These are phyloP conservation scores for Bryoglossum gracile DNA, from an alignment of 495 filamentous ascomycete species.

Conservation along the genomic window DNA sequence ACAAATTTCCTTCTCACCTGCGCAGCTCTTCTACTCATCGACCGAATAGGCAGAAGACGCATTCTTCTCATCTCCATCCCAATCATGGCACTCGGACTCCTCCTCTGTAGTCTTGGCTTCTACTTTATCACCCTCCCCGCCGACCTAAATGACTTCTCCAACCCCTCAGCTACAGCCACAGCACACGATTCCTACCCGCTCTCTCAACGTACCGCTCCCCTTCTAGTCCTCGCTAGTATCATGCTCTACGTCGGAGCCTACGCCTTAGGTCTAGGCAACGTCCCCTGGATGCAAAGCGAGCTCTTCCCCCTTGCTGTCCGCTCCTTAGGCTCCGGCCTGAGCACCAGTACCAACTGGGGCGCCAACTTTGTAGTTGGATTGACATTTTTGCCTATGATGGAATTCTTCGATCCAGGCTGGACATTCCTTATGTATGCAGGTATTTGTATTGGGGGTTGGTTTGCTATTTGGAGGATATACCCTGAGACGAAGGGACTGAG, in stretches of 20 bases:
- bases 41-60: conserved; percentile 69
- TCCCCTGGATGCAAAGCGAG: conserved; percentile 92
- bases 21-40: conserved; percentile 68
- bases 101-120: conserved; percentile 61
- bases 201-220: conserved; percentile 17
- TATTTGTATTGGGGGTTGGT: conserved; percentile 62
- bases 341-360: conserved; percentile 84
- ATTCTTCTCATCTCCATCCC: conserved; percentile 82
- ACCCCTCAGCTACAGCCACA: conserved; percentile 21
- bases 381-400: conserved; percentile 83
- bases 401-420: conserved; percentile 62
- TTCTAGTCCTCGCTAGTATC: conserved; percentile 59
- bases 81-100: conserved; percentile 68
- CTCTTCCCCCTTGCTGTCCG: conserved; percentile 81
- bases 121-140: conserved; percentile 44
- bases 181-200: conserved; percentile 37
- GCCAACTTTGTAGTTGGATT: conserved; percentile 83
- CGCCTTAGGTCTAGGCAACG: conserved; percentile 81
- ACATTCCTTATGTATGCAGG: conserved; percentile 71
- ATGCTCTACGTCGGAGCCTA: conserved; percentile 80
- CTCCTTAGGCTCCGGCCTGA: conserved; percentile 70
- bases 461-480: conserved; percentile 63
- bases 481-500: conserved; percentile 77
- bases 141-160: conserved; percentile 24
- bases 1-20: conserved; percentile 82